Conservation (phyloP, 2,329 filamentous ascomycete genomes). For the Cadophora luteo-olivacea region DNA sequence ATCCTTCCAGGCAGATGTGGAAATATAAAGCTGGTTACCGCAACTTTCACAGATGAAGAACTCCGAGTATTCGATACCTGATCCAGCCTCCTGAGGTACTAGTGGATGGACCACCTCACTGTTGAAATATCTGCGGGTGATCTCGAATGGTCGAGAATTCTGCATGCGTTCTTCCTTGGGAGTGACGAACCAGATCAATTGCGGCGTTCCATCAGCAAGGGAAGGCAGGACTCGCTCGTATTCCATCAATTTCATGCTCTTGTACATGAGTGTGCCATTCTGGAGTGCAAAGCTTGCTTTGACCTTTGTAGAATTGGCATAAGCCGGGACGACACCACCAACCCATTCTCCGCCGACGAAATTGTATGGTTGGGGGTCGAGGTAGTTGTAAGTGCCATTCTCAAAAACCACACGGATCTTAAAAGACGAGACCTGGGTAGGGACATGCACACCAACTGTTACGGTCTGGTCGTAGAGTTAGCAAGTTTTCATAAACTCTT, state of each 20-base stretch:
- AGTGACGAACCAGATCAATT: slow-evolving; percentile 15
- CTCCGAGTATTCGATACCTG: slow-evolving; percentile 8
- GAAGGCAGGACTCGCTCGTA: slow-evolving; percentile 17
- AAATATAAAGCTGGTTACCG: slow-evolving; percentile 15
- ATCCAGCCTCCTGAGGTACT: background rate
- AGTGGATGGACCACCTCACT: background rate
- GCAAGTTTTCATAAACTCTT: background rate
- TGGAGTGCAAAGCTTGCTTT: background rate
- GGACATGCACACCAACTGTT: slow-evolving; percentile 11
- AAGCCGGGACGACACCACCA: background rate
- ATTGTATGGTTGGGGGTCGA: slow-evolving; percentile 11
- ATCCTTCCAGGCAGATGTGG: slow-evolving; percentile 15
- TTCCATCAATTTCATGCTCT: slow-evolving; percentile 13
- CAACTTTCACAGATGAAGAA: slow-evolving; percentile 21
- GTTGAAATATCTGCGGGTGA: background rate
- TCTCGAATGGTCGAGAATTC: slow-evolving; percentile 15
- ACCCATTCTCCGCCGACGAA: slow-evolving; percentile 15
- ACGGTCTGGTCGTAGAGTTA: background rate
- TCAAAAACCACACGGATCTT: slow-evolving; percentile 18
- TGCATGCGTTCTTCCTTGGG: slow-evolving; percentile 1
- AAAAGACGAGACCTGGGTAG: background rate
- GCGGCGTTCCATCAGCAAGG: slow-evolving; percentile 1
- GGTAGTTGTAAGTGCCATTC: slow-evolving; percentile 15
- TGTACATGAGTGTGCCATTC: slow-evolving; percentile 16
- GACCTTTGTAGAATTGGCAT: slow-evolving; percentile 1